These are phyloP conservation scores for Sicyos baderoa DNA, from an alignment of 306 rosid genomes.

Conservation along the genomic window DNA sequence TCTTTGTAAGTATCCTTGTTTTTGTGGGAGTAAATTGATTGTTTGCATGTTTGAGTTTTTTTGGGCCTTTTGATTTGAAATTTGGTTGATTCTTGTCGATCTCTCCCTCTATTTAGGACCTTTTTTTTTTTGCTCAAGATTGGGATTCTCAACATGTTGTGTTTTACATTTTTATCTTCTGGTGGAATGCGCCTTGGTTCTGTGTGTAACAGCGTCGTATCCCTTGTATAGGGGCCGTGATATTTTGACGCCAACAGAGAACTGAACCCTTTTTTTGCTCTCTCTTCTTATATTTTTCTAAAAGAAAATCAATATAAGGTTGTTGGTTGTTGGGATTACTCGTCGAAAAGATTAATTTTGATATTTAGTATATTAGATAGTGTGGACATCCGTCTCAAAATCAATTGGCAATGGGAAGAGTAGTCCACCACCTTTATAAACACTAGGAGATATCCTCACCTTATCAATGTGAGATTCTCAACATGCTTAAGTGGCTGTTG, in stretches of 20 bases:
- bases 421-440: too few relatives aligned
- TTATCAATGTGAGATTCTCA: too few relatives aligned
- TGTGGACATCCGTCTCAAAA: too few relatives aligned
- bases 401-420: too few relatives aligned
- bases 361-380: neutral
- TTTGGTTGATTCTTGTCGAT: neutral
- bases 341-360: neutral
- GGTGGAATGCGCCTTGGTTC: neutral
- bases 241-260: neutral
- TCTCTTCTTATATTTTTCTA: neutral
- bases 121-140: too few relatives aligned
- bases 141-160: neutral
- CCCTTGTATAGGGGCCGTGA: neutral
- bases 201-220: neutral
- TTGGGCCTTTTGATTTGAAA: constrained; percentile 1
- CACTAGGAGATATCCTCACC: too few relatives aligned
- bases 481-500: neutral
- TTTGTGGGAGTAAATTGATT: neutral
- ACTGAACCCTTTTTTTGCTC: neutral
- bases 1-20: too few relatives aligned
- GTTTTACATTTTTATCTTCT: neutral
- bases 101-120: neutral
- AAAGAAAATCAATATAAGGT: neutral
- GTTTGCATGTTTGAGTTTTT: neutral
- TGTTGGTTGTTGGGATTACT: neutral